Percentiles rank a stretch among this genome's conserved stretches.
phyloP scores from a whole-genome alignment of 257 asterid genomes.

The Scutellaria minor region DNA sequence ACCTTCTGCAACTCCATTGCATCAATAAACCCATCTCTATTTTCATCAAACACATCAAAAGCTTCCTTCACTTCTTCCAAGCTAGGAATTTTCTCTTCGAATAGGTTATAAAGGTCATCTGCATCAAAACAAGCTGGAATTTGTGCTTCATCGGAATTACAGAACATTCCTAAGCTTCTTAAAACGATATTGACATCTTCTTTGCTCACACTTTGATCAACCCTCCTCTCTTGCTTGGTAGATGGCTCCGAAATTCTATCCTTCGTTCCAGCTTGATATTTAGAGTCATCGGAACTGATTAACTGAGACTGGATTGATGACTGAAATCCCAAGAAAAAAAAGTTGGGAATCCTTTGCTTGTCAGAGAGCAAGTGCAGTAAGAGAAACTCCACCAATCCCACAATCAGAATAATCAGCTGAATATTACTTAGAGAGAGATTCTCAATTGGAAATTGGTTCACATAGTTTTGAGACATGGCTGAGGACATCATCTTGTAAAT shows the following conservation, averaged over 20 bases:
- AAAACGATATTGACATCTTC: slow-evolving; percentile 56
- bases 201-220: slow-evolving; percentile 37
- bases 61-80: slow-evolving; percentile 62
- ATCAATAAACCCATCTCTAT: slow-evolving; percentile 76
- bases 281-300: slow-evolving; percentile 13
- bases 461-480: slow-evolving; percentile 38
- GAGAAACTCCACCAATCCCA: slow-evolving; percentile 48
- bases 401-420: slow-evolving; percentile 36
- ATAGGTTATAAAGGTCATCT: slow-evolving; percentile 38
- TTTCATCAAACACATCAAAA: slow-evolving; percentile 65
- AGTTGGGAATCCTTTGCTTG: slow-evolving; percentile 36
- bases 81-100: slow-evolving; percentile 52
- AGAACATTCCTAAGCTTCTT: slow-evolving; percentile 50
- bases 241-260: neutral
- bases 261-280: neutral
- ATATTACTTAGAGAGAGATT: slow-evolving; percentile 32
- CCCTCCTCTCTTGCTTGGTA: neutral
- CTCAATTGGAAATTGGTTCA: slow-evolving; percentile 38
- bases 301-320: slow-evolving; percentile 34
- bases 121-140: slow-evolving; percentile 42
- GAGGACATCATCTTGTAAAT: neutral
- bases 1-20: slow-evolving; percentile 68
- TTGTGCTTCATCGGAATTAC: slow-evolving; percentile 33
- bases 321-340: slow-evolving; percentile 40
- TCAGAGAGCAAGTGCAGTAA: slow-evolving; percentile 36